Evolutionary conservation across 1,139 yeast species (phyloP).

Genomic region (Nematodospora anomalae): DNA sequence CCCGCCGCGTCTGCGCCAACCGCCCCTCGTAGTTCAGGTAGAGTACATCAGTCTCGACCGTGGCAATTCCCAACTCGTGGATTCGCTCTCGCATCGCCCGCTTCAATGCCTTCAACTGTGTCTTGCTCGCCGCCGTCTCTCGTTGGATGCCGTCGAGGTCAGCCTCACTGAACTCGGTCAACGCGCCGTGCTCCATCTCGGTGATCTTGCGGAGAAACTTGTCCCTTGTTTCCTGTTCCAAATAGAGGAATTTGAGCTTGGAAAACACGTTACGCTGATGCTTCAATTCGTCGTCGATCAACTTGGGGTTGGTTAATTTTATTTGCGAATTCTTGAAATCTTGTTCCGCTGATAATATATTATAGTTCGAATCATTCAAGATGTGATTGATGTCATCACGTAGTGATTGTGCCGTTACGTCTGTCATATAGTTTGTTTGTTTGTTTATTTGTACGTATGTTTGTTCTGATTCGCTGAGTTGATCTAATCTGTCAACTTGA

Average conservation of each 20-base stretch:
- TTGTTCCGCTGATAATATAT: conserved; percentile 5
- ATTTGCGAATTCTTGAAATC: conserved; percentile 1
- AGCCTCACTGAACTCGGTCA: conserved; percentile 14
- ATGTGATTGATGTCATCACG: background rate
- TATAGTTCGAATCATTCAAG: conserved; percentile 1
- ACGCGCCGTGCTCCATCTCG: background rate
- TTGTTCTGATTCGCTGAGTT: no score
- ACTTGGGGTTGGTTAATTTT: conserved; percentile 22
- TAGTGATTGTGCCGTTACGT: background rate
- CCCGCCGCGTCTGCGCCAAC: conserved; percentile 12
- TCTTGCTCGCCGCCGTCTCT: conserved; percentile 20
- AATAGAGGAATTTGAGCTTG: conserved; percentile 57
- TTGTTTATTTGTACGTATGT: no score
- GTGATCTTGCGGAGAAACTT: conserved; percentile 47
- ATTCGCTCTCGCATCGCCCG: conserved; percentile 19
- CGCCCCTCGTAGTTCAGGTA: conserved; percentile 18
- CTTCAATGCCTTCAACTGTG: conserved; percentile 21
- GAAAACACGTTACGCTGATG: conserved; percentile 43
- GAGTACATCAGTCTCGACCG: conserved; percentile 20
- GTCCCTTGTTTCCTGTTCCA: conserved; percentile 70
- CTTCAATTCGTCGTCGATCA: conserved; percentile 29
- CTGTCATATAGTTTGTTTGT: background rate
- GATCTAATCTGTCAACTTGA: no score
- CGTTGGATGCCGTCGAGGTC: conserved; percentile 20
- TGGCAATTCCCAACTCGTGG: conserved; percentile 19